Evolutionary conservation across 768 basidiomycete species (phyloP), one percentile per base, ranked within the genome.

Genomic region (Leucogyrophana mollusca): DNA sequence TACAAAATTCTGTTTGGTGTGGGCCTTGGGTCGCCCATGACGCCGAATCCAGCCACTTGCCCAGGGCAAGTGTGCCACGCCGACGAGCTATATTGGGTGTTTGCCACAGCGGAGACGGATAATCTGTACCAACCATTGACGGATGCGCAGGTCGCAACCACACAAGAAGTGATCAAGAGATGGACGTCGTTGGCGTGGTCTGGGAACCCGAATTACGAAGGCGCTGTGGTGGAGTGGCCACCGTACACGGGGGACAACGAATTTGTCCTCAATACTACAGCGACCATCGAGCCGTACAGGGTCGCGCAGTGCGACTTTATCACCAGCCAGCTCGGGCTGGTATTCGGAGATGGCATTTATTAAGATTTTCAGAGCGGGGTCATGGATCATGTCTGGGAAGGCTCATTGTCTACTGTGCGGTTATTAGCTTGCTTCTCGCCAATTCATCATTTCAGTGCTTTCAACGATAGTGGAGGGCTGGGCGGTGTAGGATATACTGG

Each of bases 21-120:
- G 3, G 46, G 53, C 9, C 45, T 51, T 6, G 49, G 45, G 2
- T 45, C 35, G 2, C 50, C 56, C 6, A 41, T 59, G 27, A 59
- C 43, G 4, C 41, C 49, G 1, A 59, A 47, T 22, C 55, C 45
- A 2, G 3, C 0, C 3, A 52, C 46, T 18, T 59, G 56, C 35
- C 42, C 13, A 0, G 47, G 47, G n/a, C 57, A 25, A 1, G 54
- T 51, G 5, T 56, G 58, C 20, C 58, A 54, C 4, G 45, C 52
- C 0, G 58, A 59, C 23, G 52, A 59, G 11, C 49, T 59, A 4
- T 57, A 52, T 27, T 60, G 27, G 44, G 33, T 49, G 2, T 60
- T 60, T 20, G 53, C 50, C 5, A 57, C 39, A 27, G 53, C 45
- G 10, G 58, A 55, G 33, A 56, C 46, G 0, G 54, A 59, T 16